phyloP scores from a whole-genome alignment of 768 basidiomycete genomes.

The Russula virescens region DNA sequence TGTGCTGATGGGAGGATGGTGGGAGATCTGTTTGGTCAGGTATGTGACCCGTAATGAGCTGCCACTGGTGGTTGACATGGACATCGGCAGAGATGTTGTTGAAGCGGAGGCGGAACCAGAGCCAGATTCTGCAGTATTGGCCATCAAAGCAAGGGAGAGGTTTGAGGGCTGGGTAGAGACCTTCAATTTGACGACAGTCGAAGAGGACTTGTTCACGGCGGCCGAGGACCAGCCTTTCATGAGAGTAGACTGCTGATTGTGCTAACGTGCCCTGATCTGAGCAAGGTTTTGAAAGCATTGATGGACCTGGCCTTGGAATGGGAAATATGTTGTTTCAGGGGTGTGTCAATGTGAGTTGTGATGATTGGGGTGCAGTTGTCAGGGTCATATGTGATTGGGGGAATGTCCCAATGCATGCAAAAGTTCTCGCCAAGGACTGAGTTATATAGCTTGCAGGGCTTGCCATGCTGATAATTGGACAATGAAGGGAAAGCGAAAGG shows the following conservation, averaged over 20 bases:
- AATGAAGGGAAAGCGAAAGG: neutral
- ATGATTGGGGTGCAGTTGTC: constrained; percentile 44
- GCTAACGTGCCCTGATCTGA: constrained; percentile 51
- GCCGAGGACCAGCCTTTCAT: constrained; percentile 40
- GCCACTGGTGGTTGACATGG: constrained; percentile 24
- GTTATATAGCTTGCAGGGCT: constrained; percentile 91
- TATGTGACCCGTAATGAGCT: constrained; percentile 57
- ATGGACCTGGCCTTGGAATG: constrained; percentile 45
- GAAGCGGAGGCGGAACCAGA: constrained; percentile 4
- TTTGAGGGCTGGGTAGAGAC: constrained; percentile 53
- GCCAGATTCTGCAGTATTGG: constrained; percentile 27
- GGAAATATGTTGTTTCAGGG: constrained; percentile 22
- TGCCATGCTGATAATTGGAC: constrained; percentile 55
- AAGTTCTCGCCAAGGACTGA: constrained; percentile 87
- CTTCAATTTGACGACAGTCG: constrained; percentile 42
- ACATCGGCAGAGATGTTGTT: constrained; percentile 29
- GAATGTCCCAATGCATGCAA: constrained; percentile 79
- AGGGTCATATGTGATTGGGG: constrained; percentile 50
- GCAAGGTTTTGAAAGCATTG: constrained; percentile 47
- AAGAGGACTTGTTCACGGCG: constrained; percentile 24
- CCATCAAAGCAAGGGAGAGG: constrained; percentile 45
- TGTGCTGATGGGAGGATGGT: constrained; percentile 92
- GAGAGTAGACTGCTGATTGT: constrained; percentile 49
- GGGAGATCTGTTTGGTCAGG: constrained; percentile 91
- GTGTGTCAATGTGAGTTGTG: constrained; percentile 35